These are phyloP conservation scores for Nasturtium officinale DNA, from an alignment of 345 rosid species.

Conservation along the genomic window DNA sequence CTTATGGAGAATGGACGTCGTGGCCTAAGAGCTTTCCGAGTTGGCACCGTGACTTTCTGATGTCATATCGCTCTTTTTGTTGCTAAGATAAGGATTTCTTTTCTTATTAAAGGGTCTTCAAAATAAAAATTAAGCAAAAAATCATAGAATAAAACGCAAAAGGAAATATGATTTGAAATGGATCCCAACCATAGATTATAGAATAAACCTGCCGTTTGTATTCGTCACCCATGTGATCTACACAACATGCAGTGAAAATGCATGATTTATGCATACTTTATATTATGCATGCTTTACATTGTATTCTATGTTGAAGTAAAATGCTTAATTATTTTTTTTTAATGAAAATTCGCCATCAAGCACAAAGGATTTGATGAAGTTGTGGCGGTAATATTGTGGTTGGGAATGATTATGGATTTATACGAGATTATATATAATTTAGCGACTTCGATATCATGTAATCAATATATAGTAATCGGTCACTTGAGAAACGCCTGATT, in stretches of 20 bases:
- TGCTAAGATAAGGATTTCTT: slow-evolving; percentile 17
- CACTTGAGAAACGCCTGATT: not conserved
- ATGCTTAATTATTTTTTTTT: not conserved
- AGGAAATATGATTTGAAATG: slow-evolving; percentile 6
- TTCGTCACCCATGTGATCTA: slow-evolving; percentile 42
- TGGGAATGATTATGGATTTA: not conserved
- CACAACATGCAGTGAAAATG: slow-evolving; percentile 14
- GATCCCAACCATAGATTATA: slow-evolving; percentile 21
- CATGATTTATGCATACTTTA: too few relatives aligned
- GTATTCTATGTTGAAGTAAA: not conserved
- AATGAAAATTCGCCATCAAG: not conserved
- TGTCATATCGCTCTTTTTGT: slow-evolving; percentile 33
- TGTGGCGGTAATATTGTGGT: not conserved
- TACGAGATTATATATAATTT: not conserved
- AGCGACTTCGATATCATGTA: not conserved
- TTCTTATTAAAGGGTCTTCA: not conserved
- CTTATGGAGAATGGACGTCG: slow-evolving; percentile 21
- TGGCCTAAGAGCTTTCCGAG: slow-evolving; percentile 52
- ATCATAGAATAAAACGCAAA: slow-evolving; percentile 6
- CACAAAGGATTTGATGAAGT: not conserved
- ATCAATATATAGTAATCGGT: not conserved
- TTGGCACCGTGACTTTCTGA: slow-evolving; percentile 57
- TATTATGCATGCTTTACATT: too few relatives aligned
- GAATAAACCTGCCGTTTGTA: slow-evolving; percentile 3
- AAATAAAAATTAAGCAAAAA: not conserved